Conservation (phyloP, 208 protist genomes). For the Novymonas esmeraldas region DNA sequence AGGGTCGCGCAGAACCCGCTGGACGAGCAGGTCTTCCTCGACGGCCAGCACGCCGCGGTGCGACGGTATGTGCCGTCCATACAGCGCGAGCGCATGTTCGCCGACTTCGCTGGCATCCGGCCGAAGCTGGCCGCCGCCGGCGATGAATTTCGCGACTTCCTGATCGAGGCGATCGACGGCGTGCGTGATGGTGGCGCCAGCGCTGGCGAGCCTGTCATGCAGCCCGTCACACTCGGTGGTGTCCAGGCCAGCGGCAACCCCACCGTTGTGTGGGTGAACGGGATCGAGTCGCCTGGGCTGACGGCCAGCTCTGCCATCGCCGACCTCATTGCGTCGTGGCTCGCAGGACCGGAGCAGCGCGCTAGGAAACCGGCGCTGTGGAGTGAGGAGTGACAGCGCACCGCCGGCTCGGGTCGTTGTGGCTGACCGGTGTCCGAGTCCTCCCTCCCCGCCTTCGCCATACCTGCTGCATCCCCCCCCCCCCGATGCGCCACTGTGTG, state of each 20-base stretch:
- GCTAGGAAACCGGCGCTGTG: constrained; percentile 20
- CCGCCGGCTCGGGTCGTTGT: too few relatives aligned
- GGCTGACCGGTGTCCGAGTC: too few relatives aligned
- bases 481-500: too few relatives aligned
- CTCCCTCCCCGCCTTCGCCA: too few relatives aligned
- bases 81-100: constrained; percentile 22
- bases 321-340: constrained; percentile 34
- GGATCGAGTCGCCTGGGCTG: constrained; percentile 48
- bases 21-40: constrained; percentile 36
- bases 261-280: constrained; percentile 36
- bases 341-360: constrained; percentile 12
- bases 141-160: constrained; percentile 46
- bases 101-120: constrained; percentile 44
- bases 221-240: not conserved
- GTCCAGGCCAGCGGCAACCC: not conserved
- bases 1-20: constrained; percentile 3
- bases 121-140: constrained; percentile 39
- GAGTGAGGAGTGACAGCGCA: constrained; percentile 9
- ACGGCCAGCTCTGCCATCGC: constrained; percentile 44
- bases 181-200: not conserved
- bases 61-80: constrained; percentile 37
- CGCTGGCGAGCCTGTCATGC: constrained; percentile 1
- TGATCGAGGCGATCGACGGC: constrained; percentile 16
- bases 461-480: too few relatives aligned
- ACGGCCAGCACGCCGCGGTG: constrained; percentile 31